phyloP scores from a whole-genome alignment of 2,329 filamentous ascomycete species.

The Diaporthe citriasiana region DNA sequence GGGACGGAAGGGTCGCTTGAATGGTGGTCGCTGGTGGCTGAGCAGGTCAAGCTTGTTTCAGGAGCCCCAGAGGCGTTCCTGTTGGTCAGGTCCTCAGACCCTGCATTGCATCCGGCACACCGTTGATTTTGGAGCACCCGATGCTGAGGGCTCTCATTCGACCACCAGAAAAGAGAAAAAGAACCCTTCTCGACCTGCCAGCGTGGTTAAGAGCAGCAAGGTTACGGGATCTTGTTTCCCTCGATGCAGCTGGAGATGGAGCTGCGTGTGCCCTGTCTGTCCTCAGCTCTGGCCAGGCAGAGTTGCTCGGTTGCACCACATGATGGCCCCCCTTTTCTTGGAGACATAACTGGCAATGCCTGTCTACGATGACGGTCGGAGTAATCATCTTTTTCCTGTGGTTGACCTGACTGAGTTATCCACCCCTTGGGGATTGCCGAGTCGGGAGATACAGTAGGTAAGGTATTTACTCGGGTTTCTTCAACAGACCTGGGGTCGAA shows the following conservation, averaged over 20 bases:
- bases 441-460: not conserved
- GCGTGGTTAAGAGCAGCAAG: not conserved
- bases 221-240: constrained; percentile 10
- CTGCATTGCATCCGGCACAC: constrained; percentile 22
- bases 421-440: not conserved
- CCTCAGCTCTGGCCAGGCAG: not conserved
- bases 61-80: constrained; percentile 4
- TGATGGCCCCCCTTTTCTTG: constrained; percentile 7
- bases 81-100: constrained; percentile 12
- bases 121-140: not conserved
- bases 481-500: constrained; percentile 7
- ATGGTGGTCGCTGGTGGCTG: constrained; percentile 40
- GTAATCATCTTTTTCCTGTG: constrained; percentile 10
- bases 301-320: not conserved
- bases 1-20: not conserved
- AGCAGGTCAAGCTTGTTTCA: constrained; percentile 41
- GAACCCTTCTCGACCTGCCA: not conserved
- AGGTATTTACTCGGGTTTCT: not conserved
- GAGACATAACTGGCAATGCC: not conserved
- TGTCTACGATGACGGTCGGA: constrained; percentile 10
- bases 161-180: not conserved
- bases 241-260: constrained; percentile 11
- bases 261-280: not conserved
- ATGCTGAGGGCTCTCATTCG: constrained; percentile 9
- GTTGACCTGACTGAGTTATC: not conserved